phyloP scores from a whole-genome alignment of 176 grass and related monocot genomes.

The Microstegium vimineum region DNA sequence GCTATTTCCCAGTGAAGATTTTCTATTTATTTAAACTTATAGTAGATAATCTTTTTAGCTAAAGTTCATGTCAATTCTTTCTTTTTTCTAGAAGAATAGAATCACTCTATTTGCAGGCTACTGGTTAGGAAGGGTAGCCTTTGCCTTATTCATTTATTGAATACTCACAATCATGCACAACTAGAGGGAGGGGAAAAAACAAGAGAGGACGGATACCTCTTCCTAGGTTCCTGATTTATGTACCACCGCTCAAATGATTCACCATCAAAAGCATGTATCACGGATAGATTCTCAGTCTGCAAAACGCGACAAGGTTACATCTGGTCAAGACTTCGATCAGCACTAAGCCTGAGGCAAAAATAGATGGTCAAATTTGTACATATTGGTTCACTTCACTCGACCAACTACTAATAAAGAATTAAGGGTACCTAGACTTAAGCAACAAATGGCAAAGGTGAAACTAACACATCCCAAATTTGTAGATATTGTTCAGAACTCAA shows the following conservation, averaged over 20 bases:
- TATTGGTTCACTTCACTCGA: not conserved
- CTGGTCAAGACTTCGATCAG: not conserved
- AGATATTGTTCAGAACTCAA: not conserved
- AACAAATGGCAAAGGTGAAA: not conserved
- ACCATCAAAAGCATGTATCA: conserved; percentile 53
- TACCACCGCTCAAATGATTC: conserved; percentile 40
- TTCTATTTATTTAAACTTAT: not conserved
- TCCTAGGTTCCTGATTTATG: conserved; percentile 44
- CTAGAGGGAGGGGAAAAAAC: not conserved
- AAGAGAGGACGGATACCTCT: conserved; percentile 26
- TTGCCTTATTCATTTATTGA: not conserved
- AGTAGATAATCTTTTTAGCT: not conserved
- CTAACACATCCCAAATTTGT: not conserved
- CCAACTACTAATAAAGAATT: not conserved
- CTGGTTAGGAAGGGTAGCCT: not conserved
- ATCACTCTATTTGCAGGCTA: not conserved
- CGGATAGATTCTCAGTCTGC: conserved; percentile 41
- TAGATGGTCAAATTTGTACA: not conserved
- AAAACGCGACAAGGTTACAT: conserved; percentile 6
- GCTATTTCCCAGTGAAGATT: not conserved
- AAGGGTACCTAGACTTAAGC: not conserved
- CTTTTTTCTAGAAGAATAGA: not conserved
- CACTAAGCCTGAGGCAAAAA: not conserved
- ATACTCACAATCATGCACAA: not conserved
- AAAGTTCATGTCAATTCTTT: not conserved